phyloP scores from a whole-genome alignment of 2,329 filamentous ascomycete genomes.

The Aspergillus sp. region DNA sequence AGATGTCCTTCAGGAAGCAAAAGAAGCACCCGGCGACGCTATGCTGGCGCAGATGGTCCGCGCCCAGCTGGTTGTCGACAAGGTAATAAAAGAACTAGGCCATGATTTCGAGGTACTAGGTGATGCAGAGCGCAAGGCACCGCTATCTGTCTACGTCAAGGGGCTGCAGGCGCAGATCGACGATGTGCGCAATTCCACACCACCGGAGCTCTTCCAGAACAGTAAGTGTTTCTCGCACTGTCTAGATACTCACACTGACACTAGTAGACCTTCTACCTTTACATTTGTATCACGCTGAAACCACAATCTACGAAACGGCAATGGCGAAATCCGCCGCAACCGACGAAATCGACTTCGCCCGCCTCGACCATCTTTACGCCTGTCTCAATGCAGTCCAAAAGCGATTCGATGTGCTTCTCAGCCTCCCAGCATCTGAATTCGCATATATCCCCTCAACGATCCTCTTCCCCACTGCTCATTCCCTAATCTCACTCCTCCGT shows the following conservation, averaged over 20 bases:
- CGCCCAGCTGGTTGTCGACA: not conserved
- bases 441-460: slow-evolving; percentile 35
- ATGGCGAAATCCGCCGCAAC: slow-evolving; percentile 8
- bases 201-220: slow-evolving; percentile 3
- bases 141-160: slow-evolving; percentile 1
- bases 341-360: slow-evolving; percentile 9
- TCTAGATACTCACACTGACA: not conserved
- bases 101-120: not conserved
- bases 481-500: slow-evolving; percentile 40
- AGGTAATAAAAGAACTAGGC: not conserved
- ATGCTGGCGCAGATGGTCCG: slow-evolving; percentile 4
- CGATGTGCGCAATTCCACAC: not conserved
- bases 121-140: not conserved
- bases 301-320: slow-evolving; percentile 17
- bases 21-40: not conserved
- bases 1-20: not conserved
- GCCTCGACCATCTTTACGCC: slow-evolving; percentile 32
- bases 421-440: slow-evolving; percentile 28
- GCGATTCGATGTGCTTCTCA: slow-evolving; percentile 41
- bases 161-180: slow-evolving; percentile 7
- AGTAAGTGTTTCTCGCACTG: not conserved
- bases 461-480: slow-evolving; percentile 38
- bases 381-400: slow-evolving; percentile 36
- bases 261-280: slow-evolving; percentile 10
- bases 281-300: slow-evolving; percentile 16